Evolutionary conservation across 805 yeast species (phyloP).

Genomic region (Candida rishiriensis): DNA sequence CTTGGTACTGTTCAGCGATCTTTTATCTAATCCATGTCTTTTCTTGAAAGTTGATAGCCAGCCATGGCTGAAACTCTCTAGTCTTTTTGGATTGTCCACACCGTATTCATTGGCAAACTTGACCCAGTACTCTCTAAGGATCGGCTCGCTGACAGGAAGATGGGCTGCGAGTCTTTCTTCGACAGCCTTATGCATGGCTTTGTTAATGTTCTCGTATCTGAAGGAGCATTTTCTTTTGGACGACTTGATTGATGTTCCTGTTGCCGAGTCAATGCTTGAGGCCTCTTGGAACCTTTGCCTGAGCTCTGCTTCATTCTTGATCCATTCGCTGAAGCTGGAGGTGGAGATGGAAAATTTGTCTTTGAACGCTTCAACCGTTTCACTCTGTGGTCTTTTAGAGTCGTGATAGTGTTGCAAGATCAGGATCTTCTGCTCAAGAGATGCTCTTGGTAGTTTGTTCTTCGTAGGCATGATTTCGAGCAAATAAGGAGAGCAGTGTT

Average conservation of each 20-base stretch:
- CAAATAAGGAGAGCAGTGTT: background rate
- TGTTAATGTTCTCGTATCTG: conserved; percentile 55
- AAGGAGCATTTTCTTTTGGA: conserved; percentile 44
- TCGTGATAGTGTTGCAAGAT: conserved; percentile 48
- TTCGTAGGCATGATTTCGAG: conserved; percentile 5
- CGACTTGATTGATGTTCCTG: conserved; percentile 20
- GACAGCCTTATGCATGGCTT: conserved; percentile 54
- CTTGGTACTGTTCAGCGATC: conserved; percentile 7
- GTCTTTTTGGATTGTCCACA: conserved; percentile 55
- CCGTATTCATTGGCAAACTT: conserved; percentile 51
- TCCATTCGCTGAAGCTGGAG: conserved; percentile 58
- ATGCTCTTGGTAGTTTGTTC: conserved; percentile 42
- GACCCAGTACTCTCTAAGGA: conserved; percentile 53
- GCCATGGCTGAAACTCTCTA: conserved; percentile 54
- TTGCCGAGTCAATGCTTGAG: conserved; percentile 18
- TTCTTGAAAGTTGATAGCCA: conserved; percentile 61
- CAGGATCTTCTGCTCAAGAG: conserved; percentile 54
- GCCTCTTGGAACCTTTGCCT: conserved; percentile 39
- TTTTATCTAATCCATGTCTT: conserved; percentile 37
- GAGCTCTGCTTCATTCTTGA: conserved; percentile 48
- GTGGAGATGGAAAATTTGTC: conserved; percentile 52
- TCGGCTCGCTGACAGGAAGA: conserved; percentile 50
- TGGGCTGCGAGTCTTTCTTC: conserved; percentile 38
- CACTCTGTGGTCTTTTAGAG: conserved; percentile 50
- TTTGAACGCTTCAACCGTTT: conserved; percentile 50